Evolutionary conservation across 2,329 filamentous ascomycete species (phyloP), one percentile per base, ranked within the genome.

Genomic region (Colletotrichum karsti): DNA sequence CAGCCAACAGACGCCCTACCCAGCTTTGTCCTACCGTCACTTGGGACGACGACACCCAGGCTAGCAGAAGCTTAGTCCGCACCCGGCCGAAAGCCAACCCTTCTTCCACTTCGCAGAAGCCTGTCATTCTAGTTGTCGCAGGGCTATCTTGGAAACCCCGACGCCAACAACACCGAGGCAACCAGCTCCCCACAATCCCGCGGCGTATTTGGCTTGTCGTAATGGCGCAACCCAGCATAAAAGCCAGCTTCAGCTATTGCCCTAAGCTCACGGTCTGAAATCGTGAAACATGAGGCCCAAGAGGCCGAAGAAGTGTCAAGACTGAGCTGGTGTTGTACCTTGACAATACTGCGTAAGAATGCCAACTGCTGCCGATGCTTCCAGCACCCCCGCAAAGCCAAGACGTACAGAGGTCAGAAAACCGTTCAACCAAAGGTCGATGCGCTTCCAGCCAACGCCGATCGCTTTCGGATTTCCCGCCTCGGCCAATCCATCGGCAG

Each of bases 371-470:
- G 51, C 64, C 59, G 59, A 30, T 51, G 44, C 42, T 67, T 63
- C 64, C 59, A 67, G 42, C 50, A 63, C 61, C 65, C 64, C 65
- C 61, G 60, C 46, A 65, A 53, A 65, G 65, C 61, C 65, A 55
- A 66, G 61, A 44, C 56, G 37, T 48, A 18, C 53, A 42, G 24
- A 44, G 51, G 50, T 28, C 22, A 37, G 37, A 35, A 41, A 30
- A 41, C n/a, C 59, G 28, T 57, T 58, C 44, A 39, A 55, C 20
- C 12, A 24, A 26, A 60, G 48, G 65, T 51, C 65, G 61, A 66
- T 54, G 54, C 20, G 61, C 61, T 61, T 69, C 65, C 50, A 37
- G 61, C 65, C 65, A 64, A 44, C 48, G 65, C 62, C 54, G 65
- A 69, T 69, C 65, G 22, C 54, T 41, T 35, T 69, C 61, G 65